These are phyloP conservation scores for Barnettozyma populi DNA, from an alignment of 805 yeast species.

Conservation along the genomic window DNA sequence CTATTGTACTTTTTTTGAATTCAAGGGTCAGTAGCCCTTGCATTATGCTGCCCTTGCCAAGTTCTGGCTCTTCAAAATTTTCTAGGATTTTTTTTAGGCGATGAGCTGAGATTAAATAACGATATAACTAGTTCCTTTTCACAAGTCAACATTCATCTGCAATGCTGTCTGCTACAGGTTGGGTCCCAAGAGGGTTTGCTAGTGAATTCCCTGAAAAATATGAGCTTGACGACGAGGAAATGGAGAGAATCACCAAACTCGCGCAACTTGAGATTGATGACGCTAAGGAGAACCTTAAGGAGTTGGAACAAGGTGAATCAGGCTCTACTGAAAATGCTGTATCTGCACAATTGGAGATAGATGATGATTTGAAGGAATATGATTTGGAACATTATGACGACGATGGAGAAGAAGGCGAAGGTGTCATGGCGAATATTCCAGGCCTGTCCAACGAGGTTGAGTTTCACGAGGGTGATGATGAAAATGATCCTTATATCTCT, in stretches of 20 bases:
- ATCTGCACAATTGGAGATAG: slow-evolving; percentile 51
- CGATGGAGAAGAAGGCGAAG: slow-evolving; percentile 51
- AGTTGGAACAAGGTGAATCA: slow-evolving; percentile 28
- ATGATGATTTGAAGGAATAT: slow-evolving; percentile 84
- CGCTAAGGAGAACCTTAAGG: slow-evolving; percentile 59
- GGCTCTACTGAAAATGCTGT: slow-evolving; percentile 4
- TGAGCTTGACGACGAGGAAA: slow-evolving; percentile 85
- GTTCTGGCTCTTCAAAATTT: neutral
- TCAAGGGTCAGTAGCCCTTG: neutral
- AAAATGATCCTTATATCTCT: slow-evolving; percentile 39
- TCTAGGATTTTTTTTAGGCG: neutral
- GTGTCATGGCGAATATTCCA: slow-evolving; percentile 65
- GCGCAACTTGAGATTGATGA: slow-evolving; percentile 79
- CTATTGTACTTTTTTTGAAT: neutral
- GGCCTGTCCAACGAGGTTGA: slow-evolving; percentile 61
- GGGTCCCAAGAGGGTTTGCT: slow-evolving; percentile 97
- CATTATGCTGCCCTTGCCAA: neutral
- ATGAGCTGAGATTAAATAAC: neutral
- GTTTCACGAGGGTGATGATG: slow-evolving; percentile 44
- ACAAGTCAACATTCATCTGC: neutral
- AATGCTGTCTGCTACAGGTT: slow-evolving; percentile 87
- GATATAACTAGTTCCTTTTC: neutral
- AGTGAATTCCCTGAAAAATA: slow-evolving; percentile 88
- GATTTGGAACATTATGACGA: slow-evolving; percentile 82
- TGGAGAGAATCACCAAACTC: slow-evolving; percentile 82